Conservation (phyloP, 148 eudicot genomes). For the Persicaria maculosa region DNA sequence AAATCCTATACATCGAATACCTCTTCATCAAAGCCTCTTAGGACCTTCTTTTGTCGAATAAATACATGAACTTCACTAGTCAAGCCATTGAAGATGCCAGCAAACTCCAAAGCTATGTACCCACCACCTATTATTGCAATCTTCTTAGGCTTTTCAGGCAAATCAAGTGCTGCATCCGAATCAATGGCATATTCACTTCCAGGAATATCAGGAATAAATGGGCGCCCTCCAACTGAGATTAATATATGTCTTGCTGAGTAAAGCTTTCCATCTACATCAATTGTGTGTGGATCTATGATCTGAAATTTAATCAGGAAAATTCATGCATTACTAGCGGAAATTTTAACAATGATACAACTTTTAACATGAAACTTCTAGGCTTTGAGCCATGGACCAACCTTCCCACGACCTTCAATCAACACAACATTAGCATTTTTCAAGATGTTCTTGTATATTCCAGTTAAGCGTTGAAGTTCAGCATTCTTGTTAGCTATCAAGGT, state of each 20-base stretch:
- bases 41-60: slow-evolving; percentile 77
- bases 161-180: slow-evolving; percentile 96
- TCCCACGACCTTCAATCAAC: slow-evolving; percentile 94
- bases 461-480: slow-evolving; percentile 88
- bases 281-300: slow-evolving; percentile 93
- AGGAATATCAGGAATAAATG: slow-evolving; percentile 84
- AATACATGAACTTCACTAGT: slow-evolving; percentile 83
- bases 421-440: slow-evolving; percentile 68
- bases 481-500: slow-evolving; percentile 94
- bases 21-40: slow-evolving; percentile 99
- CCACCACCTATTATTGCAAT: slow-evolving; percentile 99
- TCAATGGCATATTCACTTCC: slow-evolving; percentile 84
- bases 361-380: background rate
- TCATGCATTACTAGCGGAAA: slow-evolving; percentile 7
- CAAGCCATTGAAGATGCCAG: slow-evolving; percentile 97
- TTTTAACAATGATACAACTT: background rate
- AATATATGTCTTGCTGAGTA: slow-evolving; percentile 81
- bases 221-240: slow-evolving; percentile 92
- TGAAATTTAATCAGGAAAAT: slow-evolving; percentile 24
- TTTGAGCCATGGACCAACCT: slow-evolving; percentile 31
- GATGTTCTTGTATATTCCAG: slow-evolving; percentile 86
- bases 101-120: slow-evolving; percentile 92
- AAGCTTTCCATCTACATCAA: slow-evolving; percentile 85
- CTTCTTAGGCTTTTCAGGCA: slow-evolving; percentile 78
- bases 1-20: slow-evolving; percentile 23